Base-by-base conservation (phyloP, 164 flowering plant genomes). In the Taxillus chinensis region DNA sequence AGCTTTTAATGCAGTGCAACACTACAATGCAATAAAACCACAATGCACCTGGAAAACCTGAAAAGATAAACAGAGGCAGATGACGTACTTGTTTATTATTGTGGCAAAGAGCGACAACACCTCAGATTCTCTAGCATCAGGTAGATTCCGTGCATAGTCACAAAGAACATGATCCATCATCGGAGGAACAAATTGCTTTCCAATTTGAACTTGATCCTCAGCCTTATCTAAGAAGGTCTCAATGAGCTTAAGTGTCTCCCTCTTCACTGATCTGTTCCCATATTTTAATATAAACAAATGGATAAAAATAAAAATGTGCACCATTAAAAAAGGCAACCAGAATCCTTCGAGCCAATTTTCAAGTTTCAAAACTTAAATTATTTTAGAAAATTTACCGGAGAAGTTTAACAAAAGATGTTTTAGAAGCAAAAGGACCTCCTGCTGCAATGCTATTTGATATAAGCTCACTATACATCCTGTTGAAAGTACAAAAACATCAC, bases 71-170 rank as follows among this genome's bases (percentile, higher is more conserved):
- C 15, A 45, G 14, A 41, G 62, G 10, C 39, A 46, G 45, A 52
- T 13, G 54, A n/a, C 84, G 50, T 81, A 93, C 99, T 93, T 93
- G 79, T 90, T 89, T 67, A 93, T 87, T 46, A 93, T 93, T 61
- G 97, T 93, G 3, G 97, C 96, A 81, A 86, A 93, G 46, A 93
- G 95, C 17, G 99, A 90, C 56, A 90, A 70, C 68, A 93, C 99
- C 83, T 93, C 99, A 9, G 99, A 90, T 68, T 93, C 99, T 66
- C 99, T 82, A n/a, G 99, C 99, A 78, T 93, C 99, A 68, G 99
- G 92, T 70, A 93, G 66, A 67, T 93, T 93, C 77, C 99, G 77
- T 7, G 95, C 92, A 77, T 93, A 93, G 64, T 93, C 99, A 57
- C 90, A 90, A 60, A 93, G 90, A 63, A 93, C 89, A 61, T 92